These are phyloP conservation scores for Dioscorea dumetorum DNA, from an alignment of 106 monocot genomes.

Conservation along the genomic window DNA sequence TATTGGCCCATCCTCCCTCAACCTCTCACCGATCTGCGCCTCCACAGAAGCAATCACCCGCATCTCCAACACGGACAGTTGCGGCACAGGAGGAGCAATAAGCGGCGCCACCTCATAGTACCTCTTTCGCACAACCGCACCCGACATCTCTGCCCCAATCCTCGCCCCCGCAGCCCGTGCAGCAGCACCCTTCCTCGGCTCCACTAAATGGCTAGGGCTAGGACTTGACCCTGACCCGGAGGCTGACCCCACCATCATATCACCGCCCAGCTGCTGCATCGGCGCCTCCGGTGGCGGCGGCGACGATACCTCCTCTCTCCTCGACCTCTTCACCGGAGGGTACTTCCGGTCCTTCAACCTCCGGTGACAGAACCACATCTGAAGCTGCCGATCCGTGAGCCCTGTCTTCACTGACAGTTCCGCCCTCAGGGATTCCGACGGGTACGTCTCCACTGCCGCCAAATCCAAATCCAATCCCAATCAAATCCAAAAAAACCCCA, in stretches of 20 bases:
- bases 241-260: slow-evolving; percentile 7
- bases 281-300: neutral
- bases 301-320: slow-evolving; percentile 26
- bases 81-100: slow-evolving; percentile 9
- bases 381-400: slow-evolving; percentile 85
- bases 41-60: slow-evolving; percentile 68
- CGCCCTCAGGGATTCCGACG: slow-evolving; percentile 59
- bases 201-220: slow-evolving; percentile 16
- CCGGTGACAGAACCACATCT: slow-evolving; percentile 99
- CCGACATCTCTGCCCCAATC: too few species aligned
- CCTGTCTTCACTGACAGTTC: slow-evolving; percentile 85
- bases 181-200: slow-evolving; percentile 14
- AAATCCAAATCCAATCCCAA: neutral
- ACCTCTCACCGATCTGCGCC: slow-evolving; percentile 66
- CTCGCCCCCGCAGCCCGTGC: too few species aligned
- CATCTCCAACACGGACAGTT: slow-evolving; percentile 48
- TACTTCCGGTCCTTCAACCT: slow-evolving; percentile 83
- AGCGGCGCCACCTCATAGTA: slow-evolving; percentile 47
- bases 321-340: slow-evolving; percentile 26
- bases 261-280: slow-evolving; percentile 5
- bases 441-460: slow-evolving; percentile 44
- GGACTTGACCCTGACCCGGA: slow-evolving; percentile 12
- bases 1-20: slow-evolving; percentile 88
- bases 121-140: slow-evolving; percentile 21
- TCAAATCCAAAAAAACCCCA: slow-evolving; percentile 2